A percentile compares a stretch with the other conserved stretches of the same genome.
Evolutionary conservation across 2,329 filamentous ascomycete species (phyloP).

Genomic region (Aspergillus chevalieri): DNA sequence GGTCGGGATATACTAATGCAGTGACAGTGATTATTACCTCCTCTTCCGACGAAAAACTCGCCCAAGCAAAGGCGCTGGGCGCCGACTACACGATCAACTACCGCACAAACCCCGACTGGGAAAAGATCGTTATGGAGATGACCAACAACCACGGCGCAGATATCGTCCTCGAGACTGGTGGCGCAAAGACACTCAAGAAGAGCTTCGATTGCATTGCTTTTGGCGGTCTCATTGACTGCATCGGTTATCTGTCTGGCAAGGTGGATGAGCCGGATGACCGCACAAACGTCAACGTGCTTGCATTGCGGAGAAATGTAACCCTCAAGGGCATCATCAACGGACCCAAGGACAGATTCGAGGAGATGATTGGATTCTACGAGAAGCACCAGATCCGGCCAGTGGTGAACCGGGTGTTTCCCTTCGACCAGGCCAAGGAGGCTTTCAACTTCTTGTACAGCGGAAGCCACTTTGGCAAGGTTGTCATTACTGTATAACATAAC

Average conservation of each 20-base stretch:
- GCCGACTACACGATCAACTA: constrained; percentile 48
- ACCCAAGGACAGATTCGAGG: constrained; percentile 48
- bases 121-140: constrained; percentile 37
- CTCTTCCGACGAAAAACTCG: constrained; percentile 46
- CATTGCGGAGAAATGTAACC: constrained; percentile 46
- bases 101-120: constrained; percentile 42
- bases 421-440: constrained; percentile 48
- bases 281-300: constrained; percentile 55
- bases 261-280: constrained; percentile 50
- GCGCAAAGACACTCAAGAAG: constrained; percentile 45
- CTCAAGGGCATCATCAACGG: constrained; percentile 59
- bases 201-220: constrained; percentile 41
- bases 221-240: constrained; percentile 43
- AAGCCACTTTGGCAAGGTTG: constrained; percentile 52
- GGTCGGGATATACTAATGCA: constrained; percentile 7
- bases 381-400: constrained; percentile 33
- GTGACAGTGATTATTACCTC: constrained; percentile 46
- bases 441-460: constrained; percentile 49
- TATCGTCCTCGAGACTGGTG: constrained; percentile 49
- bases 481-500: constrained; percentile 38
- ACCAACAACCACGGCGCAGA: constrained; percentile 45
- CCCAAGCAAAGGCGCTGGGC: constrained; percentile 46
- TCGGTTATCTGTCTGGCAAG: constrained; percentile 49
- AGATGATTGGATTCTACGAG: constrained; percentile 32
- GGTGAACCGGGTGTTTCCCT: constrained; percentile 50